Conservation (phyloP, 495 filamentous ascomycete species). For the Penicillium egyptiacum region DNA sequence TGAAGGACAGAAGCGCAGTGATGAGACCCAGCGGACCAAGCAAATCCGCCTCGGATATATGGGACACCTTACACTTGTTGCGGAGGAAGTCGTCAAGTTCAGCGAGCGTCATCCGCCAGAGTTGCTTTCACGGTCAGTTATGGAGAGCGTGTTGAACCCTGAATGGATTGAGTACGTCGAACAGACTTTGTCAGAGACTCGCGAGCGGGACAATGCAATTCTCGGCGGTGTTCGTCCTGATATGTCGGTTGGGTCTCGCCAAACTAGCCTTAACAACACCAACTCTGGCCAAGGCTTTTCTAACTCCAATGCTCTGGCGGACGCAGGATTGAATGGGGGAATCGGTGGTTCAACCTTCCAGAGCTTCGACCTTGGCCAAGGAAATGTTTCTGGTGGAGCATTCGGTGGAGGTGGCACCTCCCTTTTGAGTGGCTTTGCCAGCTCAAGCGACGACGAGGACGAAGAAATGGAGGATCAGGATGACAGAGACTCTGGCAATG, state of each 20-base stretch:
- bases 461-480: slow-evolving; percentile 91
- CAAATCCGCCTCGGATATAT: slow-evolving; percentile 97
- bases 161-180: slow-evolving; percentile 97
- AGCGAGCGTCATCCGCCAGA: slow-evolving; percentile 91
- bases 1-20: slow-evolving; percentile 82
- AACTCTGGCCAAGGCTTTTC: slow-evolving; percentile 59
- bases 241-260: slow-evolving; percentile 67
- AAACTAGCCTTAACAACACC: slow-evolving; percentile 62
- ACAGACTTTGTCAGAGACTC: slow-evolving; percentile 86
- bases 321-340: slow-evolving; percentile 65
- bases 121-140: slow-evolving; percentile 74
- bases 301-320: slow-evolving; percentile 68
- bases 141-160: slow-evolving; percentile 82
- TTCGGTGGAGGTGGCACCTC: slow-evolving; percentile 67
- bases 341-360: slow-evolving; percentile 60
- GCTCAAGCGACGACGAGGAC: slow-evolving; percentile 94
- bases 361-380: slow-evolving; percentile 73
- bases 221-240: slow-evolving; percentile 95
- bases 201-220: slow-evolving; percentile 96
- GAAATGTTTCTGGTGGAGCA: slow-evolving; percentile 61
- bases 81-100: slow-evolving; percentile 98
- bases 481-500: slow-evolving; percentile 48
- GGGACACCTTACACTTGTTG: slow-evolving; percentile 96
- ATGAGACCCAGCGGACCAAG: slow-evolving; percentile 73
- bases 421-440: slow-evolving; percentile 90